Evolutionary conservation across 495 filamentous ascomycete species (phyloP), one percentile per base, ranked within the genome.

Genomic region (Penicillium cataractarum): DNA sequence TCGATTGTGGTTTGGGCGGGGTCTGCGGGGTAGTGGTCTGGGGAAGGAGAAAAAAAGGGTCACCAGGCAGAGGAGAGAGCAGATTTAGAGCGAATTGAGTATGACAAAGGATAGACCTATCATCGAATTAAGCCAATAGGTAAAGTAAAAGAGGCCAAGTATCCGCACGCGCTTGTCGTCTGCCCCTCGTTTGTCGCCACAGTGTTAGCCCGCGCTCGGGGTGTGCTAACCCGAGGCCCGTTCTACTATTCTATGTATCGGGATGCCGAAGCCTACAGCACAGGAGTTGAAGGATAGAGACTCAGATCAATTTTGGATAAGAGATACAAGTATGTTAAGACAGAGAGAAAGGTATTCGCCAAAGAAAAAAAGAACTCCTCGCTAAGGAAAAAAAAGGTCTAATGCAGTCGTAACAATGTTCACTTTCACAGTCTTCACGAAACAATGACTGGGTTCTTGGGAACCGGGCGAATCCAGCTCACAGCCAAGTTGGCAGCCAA

Each of bases 401-500:
- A 29, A 52, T 52, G 42, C n/a, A 29, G 29, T 32, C 29, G 51
- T 54, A 33, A 32, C 51, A 54, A 6, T 24, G 27, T 9, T 32
- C n/a, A 46, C 31, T 24, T 15, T 58, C 65, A n/a, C n/a, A n/a
- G n/a, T n/a, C n/a, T n/a, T n/a, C n/a, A 68, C n/a, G 60, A 58
- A 29, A 22, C 35, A 57, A 70, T 60, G 3, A 64, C 57, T 32
- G 71, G 65, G 17, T 32, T 68, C 58, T 68, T 76, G 4, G 90
- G 87, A 31, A 93, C 81, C 1, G 90, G 90, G 21, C 78, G 75
- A 59, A 93, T 89, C 92, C 92, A 95, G 48, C 79, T 78, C 42
- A 93, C 78, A 17, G 76, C 74, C 19, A 94, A 27, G 62, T 90
- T 91, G 6, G 91, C 80, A 0, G 61, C 86, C 50, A 96, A 83